Evolutionary conservation across 305 asterid genomes (phyloP), one percentile per base, ranked within the genome.

Genomic region (Ilex paraguariensis): DNA sequence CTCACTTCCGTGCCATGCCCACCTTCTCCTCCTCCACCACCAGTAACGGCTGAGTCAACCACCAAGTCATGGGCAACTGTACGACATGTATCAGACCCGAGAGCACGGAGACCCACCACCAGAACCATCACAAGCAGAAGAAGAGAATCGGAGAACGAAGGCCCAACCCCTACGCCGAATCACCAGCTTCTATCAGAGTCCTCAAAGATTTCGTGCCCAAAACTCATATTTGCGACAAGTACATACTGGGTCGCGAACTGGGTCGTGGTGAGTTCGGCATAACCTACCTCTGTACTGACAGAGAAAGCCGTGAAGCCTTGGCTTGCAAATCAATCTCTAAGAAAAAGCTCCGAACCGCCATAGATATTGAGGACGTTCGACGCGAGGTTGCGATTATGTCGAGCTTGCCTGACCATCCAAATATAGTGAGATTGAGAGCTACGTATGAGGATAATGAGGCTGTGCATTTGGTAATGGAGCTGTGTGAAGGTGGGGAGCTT

Each of bases 181-280:
- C 96, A 3, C 77, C 92, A 0, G 70, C 83, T 10, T 77, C 94
- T 54, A 74, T 90, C 72, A 82, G 90, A 30, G 98, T 93, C 10
- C 85, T 93, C 21, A 93, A 86, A 53, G 97, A 93, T 61, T 78
- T 84, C 75, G 56, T 72, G 56, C 88, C 88, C 0, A 74, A 78
- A 62, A 79, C 87, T 15, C 75, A 71, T 54, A 90, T 93, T 66
- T 79, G 95, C 61, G 98, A 93, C 68, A 90, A 90, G 81, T 87
- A 93, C 65, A 64, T 77, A 62, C 87, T 92, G 40, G 97, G 98
- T n/a, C 87, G 98, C 6, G 98, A 92, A 77, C 87, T 90, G 59
- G 98, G 98, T n/a, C 88, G 98, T 2, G 97, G 98, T 5, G 98
- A 92, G 55, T 92, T 92, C 62, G 98, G 98, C 49, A 77, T 92